Conservation (phyloP, 306 rosid genomes). For the Castanopsis chinensis region DNA sequence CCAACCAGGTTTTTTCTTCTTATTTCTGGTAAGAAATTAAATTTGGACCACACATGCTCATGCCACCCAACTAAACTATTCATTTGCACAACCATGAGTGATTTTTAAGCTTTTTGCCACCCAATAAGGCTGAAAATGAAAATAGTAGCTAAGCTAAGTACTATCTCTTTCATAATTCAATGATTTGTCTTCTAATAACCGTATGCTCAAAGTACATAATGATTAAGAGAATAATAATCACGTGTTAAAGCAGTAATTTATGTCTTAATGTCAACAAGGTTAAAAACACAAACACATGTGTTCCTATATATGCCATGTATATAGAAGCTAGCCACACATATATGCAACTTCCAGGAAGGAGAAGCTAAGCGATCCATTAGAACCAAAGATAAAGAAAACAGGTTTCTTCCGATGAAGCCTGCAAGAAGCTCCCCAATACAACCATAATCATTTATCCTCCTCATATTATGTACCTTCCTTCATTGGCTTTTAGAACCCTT, state of each 20-base stretch:
- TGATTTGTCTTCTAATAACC: too few species aligned
- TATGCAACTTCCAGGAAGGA: conserved; percentile 59
- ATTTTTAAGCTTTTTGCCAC: too few species aligned
- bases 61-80: not conserved
- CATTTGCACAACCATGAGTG: too few species aligned
- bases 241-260: not conserved
- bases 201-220: too few species aligned
- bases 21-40: not conserved
- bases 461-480: not conserved
- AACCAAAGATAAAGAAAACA: conserved; percentile 12
- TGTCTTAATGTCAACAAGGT: not conserved
- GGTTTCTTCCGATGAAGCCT: conserved; percentile 5
- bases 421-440: conserved; percentile 12
- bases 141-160: too few species aligned
- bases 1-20: not conserved
- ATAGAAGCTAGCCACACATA: not conserved
- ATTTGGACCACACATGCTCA: not conserved
- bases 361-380: conserved; percentile 15
- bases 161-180: too few species aligned
- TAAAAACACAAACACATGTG: not conserved
- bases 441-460: not conserved
- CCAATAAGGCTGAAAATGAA: too few species aligned
- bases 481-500: conserved; percentile 3
- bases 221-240: too few species aligned
- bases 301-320: too few species aligned